Base-by-base conservation (phyloP, 2,329 filamentous ascomycete genomes). In the Nemania serpens region DNA sequence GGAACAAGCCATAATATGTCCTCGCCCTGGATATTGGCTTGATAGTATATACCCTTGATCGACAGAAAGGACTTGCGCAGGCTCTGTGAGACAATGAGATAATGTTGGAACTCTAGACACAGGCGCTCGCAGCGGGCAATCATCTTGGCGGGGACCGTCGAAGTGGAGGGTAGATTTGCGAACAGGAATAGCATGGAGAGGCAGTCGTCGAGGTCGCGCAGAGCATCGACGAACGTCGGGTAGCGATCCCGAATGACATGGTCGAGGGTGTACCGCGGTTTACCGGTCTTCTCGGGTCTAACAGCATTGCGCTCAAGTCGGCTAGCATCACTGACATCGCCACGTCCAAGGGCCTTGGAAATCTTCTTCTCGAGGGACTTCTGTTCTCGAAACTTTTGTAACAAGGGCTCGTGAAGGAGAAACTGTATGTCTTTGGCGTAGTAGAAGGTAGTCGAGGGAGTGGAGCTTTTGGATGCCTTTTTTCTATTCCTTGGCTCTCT, bases 1-100 rank as follows among this genome's bases (percentile, higher is more conserved):
- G 95, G 95, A 11, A 97, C 94, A 41, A 99, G 83, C 95, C 95
- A 99, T 67, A 98, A 82, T 51, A 99, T 90, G 72, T 98, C 94
- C 79, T 99, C 93, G 50, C 95, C 95, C 76, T 97, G 92, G 64
- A 99, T 96, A 53, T 89, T 97, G 22, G 94, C 95, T 79, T 98
- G 94, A 79, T 98, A 99, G 81, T 99, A 99, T 72, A 99, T 98
- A 64, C 95, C 95, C 83, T 99, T 99, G 79, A 99, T 98, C 1
- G 93, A 97, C 67, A 99, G 80, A 81, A 99, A 99, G 0, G 93
- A 97, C 81, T 97, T 98, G 73, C 91, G 90, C 69, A 99, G 81
- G 70, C 91, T 93, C 78, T 96, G 88, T 43, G 94, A 96, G 48
- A 89, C 86, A 74, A 99, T 99, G 65, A 99, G 84, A 78, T 97